phyloP scores from a whole-genome alignment of 306 rosid species.

The Carpinus fangiana region DNA sequence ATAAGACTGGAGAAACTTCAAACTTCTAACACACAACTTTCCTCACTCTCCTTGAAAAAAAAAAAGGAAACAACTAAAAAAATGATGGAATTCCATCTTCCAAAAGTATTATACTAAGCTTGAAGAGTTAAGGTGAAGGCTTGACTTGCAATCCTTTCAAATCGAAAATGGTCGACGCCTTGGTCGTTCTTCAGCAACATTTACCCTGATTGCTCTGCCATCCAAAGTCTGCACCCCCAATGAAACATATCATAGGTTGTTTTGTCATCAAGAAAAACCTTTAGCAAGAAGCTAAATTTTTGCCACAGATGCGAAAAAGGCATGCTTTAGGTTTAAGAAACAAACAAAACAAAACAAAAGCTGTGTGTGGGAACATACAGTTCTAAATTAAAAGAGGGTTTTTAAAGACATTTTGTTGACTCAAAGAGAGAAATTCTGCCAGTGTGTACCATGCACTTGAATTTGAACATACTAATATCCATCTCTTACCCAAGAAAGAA shows the following conservation, averaged over 20 bases:
- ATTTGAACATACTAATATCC: neutral
- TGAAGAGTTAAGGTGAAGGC: slow-evolving; percentile 8
- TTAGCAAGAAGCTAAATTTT: neutral
- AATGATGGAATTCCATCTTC: slow-evolving; percentile 12
- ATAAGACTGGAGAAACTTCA: slow-evolving; percentile 14
- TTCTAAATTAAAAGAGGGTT: neutral
- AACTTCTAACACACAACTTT: slow-evolving; percentile 8
- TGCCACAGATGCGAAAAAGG: neutral
- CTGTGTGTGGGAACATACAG: neutral
- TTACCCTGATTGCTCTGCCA: slow-evolving; percentile 86
- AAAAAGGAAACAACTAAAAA: neutral
- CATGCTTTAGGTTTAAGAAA: neutral
- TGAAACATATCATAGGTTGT: slow-evolving; percentile 13
- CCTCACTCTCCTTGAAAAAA: neutral
- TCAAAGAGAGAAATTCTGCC: neutral
- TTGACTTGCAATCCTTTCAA: neutral
- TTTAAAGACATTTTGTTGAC: no score
- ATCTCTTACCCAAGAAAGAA: neutral
- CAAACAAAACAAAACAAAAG: neutral
- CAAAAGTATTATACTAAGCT: slow-evolving; percentile 8
- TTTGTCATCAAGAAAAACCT: neutral
- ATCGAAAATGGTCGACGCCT: slow-evolving; percentile 51
- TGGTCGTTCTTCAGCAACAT: slow-evolving; percentile 79
- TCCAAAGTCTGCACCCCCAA: slow-evolving; percentile 60
- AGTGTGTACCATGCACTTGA: neutral